Evolutionary conservation across 2,329 filamentous ascomycete species (phyloP), one percentile per base, ranked within the genome.

Genomic region (Cladosporium austrohemisphaericum): DNA sequence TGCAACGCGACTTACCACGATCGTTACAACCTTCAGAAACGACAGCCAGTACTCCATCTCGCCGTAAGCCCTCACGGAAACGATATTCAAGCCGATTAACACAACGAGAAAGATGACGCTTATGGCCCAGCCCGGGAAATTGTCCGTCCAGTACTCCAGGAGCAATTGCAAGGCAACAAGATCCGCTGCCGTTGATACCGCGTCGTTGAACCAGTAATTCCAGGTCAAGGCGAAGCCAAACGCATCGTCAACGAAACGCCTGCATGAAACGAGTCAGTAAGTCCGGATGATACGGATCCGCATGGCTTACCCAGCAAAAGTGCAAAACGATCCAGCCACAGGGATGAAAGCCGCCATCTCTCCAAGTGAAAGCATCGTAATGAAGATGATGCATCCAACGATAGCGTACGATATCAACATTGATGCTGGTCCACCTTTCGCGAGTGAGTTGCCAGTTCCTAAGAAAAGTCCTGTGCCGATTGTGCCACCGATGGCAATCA

Each of bases 261-360:
- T 78, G 19, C 8, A 36, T 25, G 86, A 68, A 25, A 20, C 7
- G 14, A 25, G 25, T 38, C 25, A 28, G 23, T 13, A 40, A 23
- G 38, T 43, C 51, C 5, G 16, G 29, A 11, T 9, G 18, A 8
- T 6, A n/a, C 18, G n/a, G 0, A 13, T 5, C 19, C 19, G 13
- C 20, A 4, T 18, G 6, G 31, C 43, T 31, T 9, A 47, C 25
- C 52, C 50, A n/a, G 78, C 76, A 66, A 76, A 80, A 2, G 75
- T 77, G 60, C 76, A 78, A 54, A 93, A 93, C 56, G 86, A 86
- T 62, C 84, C 81, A 37, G 81, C 79, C 59, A 90, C 76, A 41
- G 88, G 88, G 25, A 92, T 69, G 84, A 86, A 93, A 45, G 87
- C 79, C 8, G 86, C 85, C 86, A 93, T 92, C 69, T 92, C 87